Base-by-base conservation (phyloP, 1,284 basidiomycete genomes). In the Singerocomus inundabilis region DNA sequence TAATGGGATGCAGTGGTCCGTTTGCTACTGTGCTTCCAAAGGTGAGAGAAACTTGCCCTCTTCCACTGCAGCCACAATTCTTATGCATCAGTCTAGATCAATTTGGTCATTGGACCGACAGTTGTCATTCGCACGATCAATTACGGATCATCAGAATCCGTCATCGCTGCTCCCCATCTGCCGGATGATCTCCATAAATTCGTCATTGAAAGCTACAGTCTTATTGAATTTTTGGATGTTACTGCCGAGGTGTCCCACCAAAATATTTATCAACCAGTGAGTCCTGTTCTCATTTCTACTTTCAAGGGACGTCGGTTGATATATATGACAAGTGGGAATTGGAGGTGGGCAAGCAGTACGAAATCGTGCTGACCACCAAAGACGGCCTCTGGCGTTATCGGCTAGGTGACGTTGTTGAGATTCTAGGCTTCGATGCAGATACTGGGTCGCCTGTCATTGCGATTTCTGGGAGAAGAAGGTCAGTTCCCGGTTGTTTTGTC, bases 381-480 rank as follows among this genome's bases (percentile, higher is more conserved):
- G 34, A 49, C 9, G 55, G 55, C n/a, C n/a, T 56, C 28, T 57
- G 55, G 51, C 44, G 48, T 33, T 57, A 53, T 33, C 33, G 32
- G 11, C 28, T 53, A 28, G 55, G 34, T 9, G 51, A 57, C 29
- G 29, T 46, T 21, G 18, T 54, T 4, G 32, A 42, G 4, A 7
- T 54, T 12, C 16, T 33, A 13, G 51, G 51, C n/a, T 57, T 57
- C 29, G 37, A 41, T 16, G 39, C 15, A 2, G 37, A 34, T 2
- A 26, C 40, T 18, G 46, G 54, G n/a, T 44, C 38, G 3, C 49
- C 55, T 6, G 13, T 57, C n/a, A 42, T 56, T 13, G n/a, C 16
- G 24, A 40, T 24, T 31, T 30, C 42, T 2, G 48, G 54, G 12
- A 41, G 53, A 31, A 35, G 37, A 41, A 28, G 39, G 57, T 52